Base-by-base conservation (phyloP, 2,329 filamentous ascomycete species). In the Colletotrichum sp. region DNA sequence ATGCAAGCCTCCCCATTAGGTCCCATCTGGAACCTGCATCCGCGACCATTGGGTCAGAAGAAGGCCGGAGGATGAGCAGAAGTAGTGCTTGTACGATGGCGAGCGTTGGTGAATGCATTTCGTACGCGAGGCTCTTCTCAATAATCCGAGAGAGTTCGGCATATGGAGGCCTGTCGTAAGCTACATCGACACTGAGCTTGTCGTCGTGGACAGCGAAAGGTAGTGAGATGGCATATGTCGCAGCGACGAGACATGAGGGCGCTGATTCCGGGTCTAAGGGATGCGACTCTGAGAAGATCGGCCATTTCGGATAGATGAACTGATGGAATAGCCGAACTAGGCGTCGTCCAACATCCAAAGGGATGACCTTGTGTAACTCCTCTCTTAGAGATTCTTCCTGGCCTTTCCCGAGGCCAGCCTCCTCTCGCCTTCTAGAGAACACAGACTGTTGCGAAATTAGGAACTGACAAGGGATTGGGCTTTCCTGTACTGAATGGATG, bases 151-250 rank as follows among this genome's bases (percentile, higher is more conserved):
- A 72, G 8, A 79, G 70, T 6, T 56, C 60, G 4, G 72, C 70
- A 28, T 77, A 79, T 5, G 78, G 77, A 1, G 78, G 78, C 15
- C 70, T 75, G 16, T 79, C 77, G 22, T 79, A 79, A 3, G 78
- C 77, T 8, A 79, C 55, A 60, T 79, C 78, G 39, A 79, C 79
- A 30, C 77, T 79, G 0, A 79, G 67, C 22, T 76, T 74, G 27
- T 79, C 78, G 25, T 79, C 78, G 16, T 79, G 71, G 18, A 77
- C 76, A 4, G 72, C 77, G 13, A 79, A 79, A 6, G 78, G 78
- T 30, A 78, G 73, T 6, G 77, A 58, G 9, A 79, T 75, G 6
- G 76, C 71, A 27, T 79, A 79, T 6, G 76, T 68, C 13, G 78
- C 78, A 3, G 78, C 78, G 7, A 78, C 65, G 0, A 78, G 65